phyloP scores from a whole-genome alignment of 2,329 filamentous ascomycete genomes.

The Cytospora leucostoma region DNA sequence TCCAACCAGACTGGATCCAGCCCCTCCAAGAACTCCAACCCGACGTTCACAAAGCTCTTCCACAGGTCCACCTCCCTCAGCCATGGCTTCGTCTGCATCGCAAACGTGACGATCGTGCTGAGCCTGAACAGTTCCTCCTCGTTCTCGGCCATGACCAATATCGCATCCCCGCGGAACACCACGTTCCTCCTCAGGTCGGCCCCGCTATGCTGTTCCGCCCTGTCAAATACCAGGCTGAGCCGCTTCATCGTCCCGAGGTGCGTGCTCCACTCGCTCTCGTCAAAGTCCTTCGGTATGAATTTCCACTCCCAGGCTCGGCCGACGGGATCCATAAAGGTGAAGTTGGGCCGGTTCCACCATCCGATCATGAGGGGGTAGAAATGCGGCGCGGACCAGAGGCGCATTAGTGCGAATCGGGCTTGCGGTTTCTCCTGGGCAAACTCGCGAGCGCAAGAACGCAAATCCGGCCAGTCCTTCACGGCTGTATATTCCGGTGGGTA shows the following conservation, averaged over 20 bases:
- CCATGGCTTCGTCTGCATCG: conserved; percentile 51
- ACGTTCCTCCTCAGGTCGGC: conserved; percentile 41
- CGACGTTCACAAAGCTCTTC: conserved; percentile 53
- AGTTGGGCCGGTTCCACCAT: conserved; percentile 37
- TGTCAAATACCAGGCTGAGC: conserved; percentile 36
- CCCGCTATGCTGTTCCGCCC: conserved; percentile 16
- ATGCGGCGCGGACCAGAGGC: conserved; percentile 49
- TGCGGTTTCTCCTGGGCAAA: conserved; percentile 34
- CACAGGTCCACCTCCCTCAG: conserved; percentile 52
- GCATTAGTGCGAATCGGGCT: conserved; percentile 46
- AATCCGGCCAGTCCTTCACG: conserved; percentile 11
- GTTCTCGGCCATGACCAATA: conserved; percentile 49
- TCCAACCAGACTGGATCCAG: conserved; percentile 44
- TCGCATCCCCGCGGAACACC: conserved; percentile 43
- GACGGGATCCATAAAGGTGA: conserved; percentile 44
- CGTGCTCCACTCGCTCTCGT: conserved; percentile 45
- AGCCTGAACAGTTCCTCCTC: conserved; percentile 43
- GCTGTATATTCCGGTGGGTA: background rate
- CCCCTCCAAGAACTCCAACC: conserved; percentile 44
- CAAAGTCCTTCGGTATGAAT: conserved; percentile 51
- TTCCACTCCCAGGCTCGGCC: conserved; percentile 50
- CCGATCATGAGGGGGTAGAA: conserved; percentile 52
- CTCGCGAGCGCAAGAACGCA: background rate
- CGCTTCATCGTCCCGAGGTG: conserved; percentile 40
- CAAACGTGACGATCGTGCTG: conserved; percentile 44